A percentile compares a stretch with the other conserved stretches of the same genome.
Conservation (phyloP, 306 rosid genomes). For the Glycine latifolia region DNA sequence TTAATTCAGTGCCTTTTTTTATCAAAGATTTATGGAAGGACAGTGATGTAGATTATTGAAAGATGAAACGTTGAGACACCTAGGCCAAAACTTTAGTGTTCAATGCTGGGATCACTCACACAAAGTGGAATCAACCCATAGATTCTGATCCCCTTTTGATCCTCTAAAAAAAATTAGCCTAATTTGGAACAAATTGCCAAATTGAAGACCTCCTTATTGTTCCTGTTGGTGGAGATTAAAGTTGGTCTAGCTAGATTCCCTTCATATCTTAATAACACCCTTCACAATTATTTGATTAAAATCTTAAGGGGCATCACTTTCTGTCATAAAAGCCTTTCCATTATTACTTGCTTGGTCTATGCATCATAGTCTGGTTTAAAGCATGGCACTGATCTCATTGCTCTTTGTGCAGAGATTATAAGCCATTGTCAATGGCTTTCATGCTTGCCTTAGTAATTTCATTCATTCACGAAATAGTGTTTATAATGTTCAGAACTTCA, state of each 20-base stretch:
- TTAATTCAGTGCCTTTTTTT: not conserved
- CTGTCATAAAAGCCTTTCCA: conserved; percentile 51
- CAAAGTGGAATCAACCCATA: conserved; percentile 15
- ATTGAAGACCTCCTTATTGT: conserved; percentile 27
- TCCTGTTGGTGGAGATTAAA: conserved; percentile 53
- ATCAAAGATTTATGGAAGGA: conserved; percentile 17
- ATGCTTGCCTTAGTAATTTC: not conserved
- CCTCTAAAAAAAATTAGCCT: not conserved
- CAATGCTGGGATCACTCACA: conserved; percentile 47
- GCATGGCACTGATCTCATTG: not conserved
- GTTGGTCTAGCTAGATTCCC: conserved; percentile 8
- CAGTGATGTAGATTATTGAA: not conserved
- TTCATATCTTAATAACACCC: conserved; percentile 45
- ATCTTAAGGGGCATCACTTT: conserved; percentile 34
- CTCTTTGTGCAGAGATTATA: not conserved
- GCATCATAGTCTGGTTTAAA: conserved; percentile 40
- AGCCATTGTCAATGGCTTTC: not conserved
- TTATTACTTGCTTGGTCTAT: conserved; percentile 19
- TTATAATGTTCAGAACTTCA: not conserved
- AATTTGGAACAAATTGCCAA: conserved; percentile 36
- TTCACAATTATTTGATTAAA: conserved; percentile 48
- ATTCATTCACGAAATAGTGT: not conserved
- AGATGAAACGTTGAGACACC: not conserved
- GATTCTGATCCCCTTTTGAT: conserved; percentile 9
- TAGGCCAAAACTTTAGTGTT: conserved; percentile 33